Evolutionary conservation across 345 rosid species (phyloP), one percentile per base, ranked within the genome.

Genomic region (Anastatica hierochuntica): DNA sequence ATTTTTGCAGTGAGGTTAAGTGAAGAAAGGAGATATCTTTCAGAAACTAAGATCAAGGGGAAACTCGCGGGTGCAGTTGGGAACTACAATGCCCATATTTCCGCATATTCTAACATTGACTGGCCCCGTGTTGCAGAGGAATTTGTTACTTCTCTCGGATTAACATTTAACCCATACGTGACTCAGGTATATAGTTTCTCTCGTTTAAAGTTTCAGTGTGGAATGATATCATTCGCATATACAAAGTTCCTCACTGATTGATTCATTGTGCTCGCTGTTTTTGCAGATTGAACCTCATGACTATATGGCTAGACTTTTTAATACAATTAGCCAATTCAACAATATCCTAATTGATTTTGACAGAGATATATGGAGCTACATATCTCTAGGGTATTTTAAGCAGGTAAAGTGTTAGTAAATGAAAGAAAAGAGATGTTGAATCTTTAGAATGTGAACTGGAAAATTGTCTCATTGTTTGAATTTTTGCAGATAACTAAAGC

Each of bases 21-120:
- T 37, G 76, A 79, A 73, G 94, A 79, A 79, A 77, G 77, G 74
- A 72, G 69, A 58, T 77, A 75, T 58, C 77, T 88, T 70, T 71
- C 86, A 39, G 79, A 77, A 63, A 88, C 77, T 40, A 74, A 80
- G 73, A 72, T 94, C 15, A 81, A 79, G 71, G 99, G 97, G 43
- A 92, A 92, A 70, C 83, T 85, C 76, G 94, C 94, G 30, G 98
- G 98, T 69, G 94, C 97, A 40, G 90, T 88, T 66, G 99, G 98
- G 39, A 92, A 88, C 56, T 88, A 83, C 73, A 94, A 88, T 61
- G 94, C 95, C n/a, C 98, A 88, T 66, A 57, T 92, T 17, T 72
- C 77, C 44, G 97, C 97, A 17, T 88, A 92, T 82, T 82, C 95
- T 13, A 42, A 54, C 60, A 59, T 81, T 42, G 66, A 74, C 49